These are phyloP conservation scores for Williopsis jadinii DNA, from an alignment of 1,139 yeast species.

Conservation along the genomic window DNA sequence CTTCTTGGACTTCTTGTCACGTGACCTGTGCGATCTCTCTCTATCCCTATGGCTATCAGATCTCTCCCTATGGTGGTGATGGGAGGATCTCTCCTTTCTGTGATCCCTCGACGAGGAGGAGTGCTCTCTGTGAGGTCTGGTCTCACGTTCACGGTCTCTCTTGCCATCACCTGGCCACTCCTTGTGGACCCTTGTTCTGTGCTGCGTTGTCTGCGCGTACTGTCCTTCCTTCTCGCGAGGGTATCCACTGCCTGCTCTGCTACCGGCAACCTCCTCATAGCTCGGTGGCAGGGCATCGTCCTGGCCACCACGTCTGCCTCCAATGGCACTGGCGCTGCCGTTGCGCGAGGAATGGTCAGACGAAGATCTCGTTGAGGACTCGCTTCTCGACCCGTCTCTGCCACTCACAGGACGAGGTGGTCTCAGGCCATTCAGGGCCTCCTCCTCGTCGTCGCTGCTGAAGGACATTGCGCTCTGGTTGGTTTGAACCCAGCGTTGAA, in stretches of 20 bases:
- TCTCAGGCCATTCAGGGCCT: slow-evolving; percentile 19
- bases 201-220: slow-evolving; percentile 5
- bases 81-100: slow-evolving; percentile 1
- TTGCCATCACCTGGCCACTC: slow-evolving; percentile 14
- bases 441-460: slow-evolving; percentile 35
- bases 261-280: slow-evolving; percentile 63
- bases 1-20: slow-evolving; percentile 11
- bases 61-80: slow-evolving; percentile 1
- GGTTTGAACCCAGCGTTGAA: slow-evolving; percentile 46
- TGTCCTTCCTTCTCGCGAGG: slow-evolving; percentile 40
- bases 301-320: not conserved
- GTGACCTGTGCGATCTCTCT: slow-evolving; percentile 1
- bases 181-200: slow-evolving; percentile 14
- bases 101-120: slow-evolving; percentile 1
- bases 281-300: slow-evolving; percentile 42
- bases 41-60: slow-evolving; percentile 9
- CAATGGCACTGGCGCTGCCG: not conserved
- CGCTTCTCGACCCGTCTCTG: not conserved
- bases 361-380: not conserved
- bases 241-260: slow-evolving; percentile 32
- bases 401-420: not conserved
- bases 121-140: not conserved
- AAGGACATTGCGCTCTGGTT: slow-evolving; percentile 38
- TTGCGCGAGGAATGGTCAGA: no score
- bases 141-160: not conserved